These are phyloP conservation scores for Penicillium arizonense DNA, from an alignment of 495 filamentous ascomycete genomes.

Conservation along the genomic window DNA sequence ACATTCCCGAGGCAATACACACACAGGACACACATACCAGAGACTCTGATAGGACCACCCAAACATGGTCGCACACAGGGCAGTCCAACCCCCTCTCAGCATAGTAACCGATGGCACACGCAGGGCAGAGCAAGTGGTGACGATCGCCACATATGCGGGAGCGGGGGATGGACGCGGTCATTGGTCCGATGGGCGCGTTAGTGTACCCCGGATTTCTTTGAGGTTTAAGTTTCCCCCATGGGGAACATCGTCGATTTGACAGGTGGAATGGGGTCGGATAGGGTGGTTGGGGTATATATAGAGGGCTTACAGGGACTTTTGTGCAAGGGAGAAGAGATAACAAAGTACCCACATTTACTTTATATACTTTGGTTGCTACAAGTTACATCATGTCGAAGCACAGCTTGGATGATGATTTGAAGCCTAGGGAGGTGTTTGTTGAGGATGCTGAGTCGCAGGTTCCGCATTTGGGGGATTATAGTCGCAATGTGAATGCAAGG, in stretches of 20 bases:
- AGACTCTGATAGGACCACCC: background rate
- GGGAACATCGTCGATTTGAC: too few relatives aligned
- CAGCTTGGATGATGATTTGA: conserved; percentile 9
- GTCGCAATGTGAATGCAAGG: conserved; percentile 14
- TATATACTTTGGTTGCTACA: background rate
- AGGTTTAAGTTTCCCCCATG: background rate
- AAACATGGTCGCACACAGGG: conserved; percentile 8
- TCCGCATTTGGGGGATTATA: conserved; percentile 10
- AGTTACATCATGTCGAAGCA: conserved; percentile 12
- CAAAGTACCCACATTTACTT: too few relatives aligned
- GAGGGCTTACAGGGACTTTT: too few relatives aligned
- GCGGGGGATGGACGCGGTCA: background rate
- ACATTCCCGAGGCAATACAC: background rate
- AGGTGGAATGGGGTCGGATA: too few relatives aligned
- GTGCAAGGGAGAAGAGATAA: too few relatives aligned
- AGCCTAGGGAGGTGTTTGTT: conserved; percentile 11
- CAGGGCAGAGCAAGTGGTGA: conserved; percentile 9
- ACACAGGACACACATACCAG: background rate
- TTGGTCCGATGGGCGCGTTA: conserved; percentile 12
- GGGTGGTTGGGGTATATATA: too few relatives aligned
- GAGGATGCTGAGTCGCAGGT: conserved; percentile 14
- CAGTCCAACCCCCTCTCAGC: background rate
- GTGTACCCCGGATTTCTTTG: conserved; percentile 16
- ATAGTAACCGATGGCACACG: background rate
- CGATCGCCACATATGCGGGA: background rate